Base-by-base conservation (phyloP, 495 filamentous ascomycete species). In the Cenococcum geophilum region DNA sequence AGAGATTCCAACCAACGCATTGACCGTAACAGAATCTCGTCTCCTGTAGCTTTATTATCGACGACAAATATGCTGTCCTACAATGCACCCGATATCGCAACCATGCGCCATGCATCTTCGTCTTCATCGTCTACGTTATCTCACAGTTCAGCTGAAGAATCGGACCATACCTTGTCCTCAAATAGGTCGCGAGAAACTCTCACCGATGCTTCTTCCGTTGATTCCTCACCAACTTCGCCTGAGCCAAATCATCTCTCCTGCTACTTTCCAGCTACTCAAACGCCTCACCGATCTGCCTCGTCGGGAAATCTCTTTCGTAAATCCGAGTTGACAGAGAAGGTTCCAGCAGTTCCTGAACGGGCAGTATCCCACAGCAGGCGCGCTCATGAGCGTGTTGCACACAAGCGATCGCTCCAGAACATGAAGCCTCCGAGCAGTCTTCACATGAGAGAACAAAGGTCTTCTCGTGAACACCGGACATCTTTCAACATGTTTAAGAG, bases 41-140 rank as follows among this genome's bases (percentile, higher is more conserved):
- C 80, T 11, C 93, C 93, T 1, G 79, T 97, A 50, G 85, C 89
- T 72, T 79, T 98, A 48, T 75, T 96, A 27, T 95, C 92, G 20
- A 96, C 95, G 4, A 97, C 95, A 60, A 98, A 97, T 72, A 89
- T 92, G 85, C 85, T 96, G 18, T 88, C 89, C 18, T 96, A 93
- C 79, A 91, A 92, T 68, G 91, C 93, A 11, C 95, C 93, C 25
- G 86, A 91, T 71, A 80, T 90, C 48, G 68, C 68, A 20, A 66
- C 74, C 14, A 63, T 69, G 18, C 68, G 64, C 79, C 57, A 78
- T 63, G 49, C 71, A 78, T 61, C 72, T 34, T 73, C 77, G 27
- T 75, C 80, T 0, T 79, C 82, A 0, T 85, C 86, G 0, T 76
- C 80, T 9, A 78, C 80, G 6, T 47, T 55, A 23, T 82, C 78